Conservation (phyloP, 345 rosid genomes). For the Anacardium occidentale region DNA sequence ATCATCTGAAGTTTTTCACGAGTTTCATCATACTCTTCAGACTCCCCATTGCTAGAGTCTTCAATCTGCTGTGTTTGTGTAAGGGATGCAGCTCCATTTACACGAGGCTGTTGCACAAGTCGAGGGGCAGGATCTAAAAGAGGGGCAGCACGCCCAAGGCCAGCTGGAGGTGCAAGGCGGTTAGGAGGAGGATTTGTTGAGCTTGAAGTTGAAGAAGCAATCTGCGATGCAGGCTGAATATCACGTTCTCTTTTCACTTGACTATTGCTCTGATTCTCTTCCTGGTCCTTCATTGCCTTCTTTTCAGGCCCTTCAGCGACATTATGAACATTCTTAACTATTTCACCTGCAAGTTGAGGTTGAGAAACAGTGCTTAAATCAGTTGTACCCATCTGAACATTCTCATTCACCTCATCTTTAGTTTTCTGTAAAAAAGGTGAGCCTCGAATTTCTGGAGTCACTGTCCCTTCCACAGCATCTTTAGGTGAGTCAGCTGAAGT, state of each 20-base stretch:
- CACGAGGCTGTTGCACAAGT: conserved; percentile 70
- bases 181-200: conserved; percentile 30
- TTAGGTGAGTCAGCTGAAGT: conserved; percentile 14
- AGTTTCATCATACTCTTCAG: conserved; percentile 87
- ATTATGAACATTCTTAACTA: conserved; percentile 29
- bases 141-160: conserved; percentile 87
- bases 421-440: conserved; percentile 25
- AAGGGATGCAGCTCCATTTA: conserved; percentile 61
- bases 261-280: conserved; percentile 24
- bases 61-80: conserved; percentile 67
- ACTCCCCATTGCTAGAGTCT: conserved; percentile 61
- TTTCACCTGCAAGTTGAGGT: conserved; percentile 26
- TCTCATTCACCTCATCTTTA: conserved; percentile 31
- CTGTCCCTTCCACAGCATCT: conserved; percentile 21
- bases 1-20: conserved; percentile 98
- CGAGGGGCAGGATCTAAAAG: conserved; percentile 77
- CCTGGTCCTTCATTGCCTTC: conserved; percentile 25
- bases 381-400: conserved; percentile 21
- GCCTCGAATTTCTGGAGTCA: conserved; percentile 18
- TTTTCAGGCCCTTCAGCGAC: conserved; percentile 30
- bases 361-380: conserved; percentile 29
- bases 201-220: conserved; percentile 42
- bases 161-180: conserved; percentile 74
- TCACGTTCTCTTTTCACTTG: conserved; percentile 32
- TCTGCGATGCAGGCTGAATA: conserved; percentile 18